These are phyloP conservation scores for Leersia perrieri DNA, from an alignment of 176 grass and related monocot species.

Conservation along the genomic window DNA sequence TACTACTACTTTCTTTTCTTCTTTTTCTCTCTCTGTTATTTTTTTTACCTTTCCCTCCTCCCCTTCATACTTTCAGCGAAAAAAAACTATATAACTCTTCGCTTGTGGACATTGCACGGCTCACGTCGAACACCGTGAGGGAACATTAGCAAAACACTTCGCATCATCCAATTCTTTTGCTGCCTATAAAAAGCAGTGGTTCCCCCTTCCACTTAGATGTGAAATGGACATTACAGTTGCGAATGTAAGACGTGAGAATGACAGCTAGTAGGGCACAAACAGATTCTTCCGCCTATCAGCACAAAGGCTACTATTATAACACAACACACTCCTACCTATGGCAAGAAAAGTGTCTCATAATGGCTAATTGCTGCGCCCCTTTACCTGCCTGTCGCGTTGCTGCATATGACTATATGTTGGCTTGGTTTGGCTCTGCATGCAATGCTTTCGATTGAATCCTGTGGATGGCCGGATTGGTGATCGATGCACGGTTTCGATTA, in stretches of 20 bases:
- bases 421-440: background rate
- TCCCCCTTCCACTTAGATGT: constrained; percentile 27
- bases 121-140: background rate
- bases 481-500: background rate
- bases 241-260: constrained; percentile 26
- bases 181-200: constrained; percentile 23
- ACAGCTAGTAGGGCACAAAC: constrained; percentile 19
- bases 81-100: constrained; percentile 25
- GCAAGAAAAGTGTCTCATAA: background rate
- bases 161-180: constrained; percentile 15
- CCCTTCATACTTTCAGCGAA: background rate
- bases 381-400: background rate
- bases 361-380: background rate
- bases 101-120: constrained; percentile 5
- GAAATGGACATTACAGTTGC: constrained; percentile 35
- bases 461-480: constrained; percentile 20
- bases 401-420: background rate
- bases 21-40: too few species aligned
- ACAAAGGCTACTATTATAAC: background rate
- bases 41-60: constrained; percentile 7
- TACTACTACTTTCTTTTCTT: background rate
- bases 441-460: constrained; percentile 10
- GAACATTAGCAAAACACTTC: constrained; percentile 31
- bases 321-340: background rate
- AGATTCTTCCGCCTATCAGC: constrained; percentile 18